Percentiles rank a stretch among this genome's conserved stretches.
These are phyloP conservation scores for Coprinellus micaceus DNA, from an alignment of 768 basidiomycete genomes.

Conservation along the genomic window DNA sequence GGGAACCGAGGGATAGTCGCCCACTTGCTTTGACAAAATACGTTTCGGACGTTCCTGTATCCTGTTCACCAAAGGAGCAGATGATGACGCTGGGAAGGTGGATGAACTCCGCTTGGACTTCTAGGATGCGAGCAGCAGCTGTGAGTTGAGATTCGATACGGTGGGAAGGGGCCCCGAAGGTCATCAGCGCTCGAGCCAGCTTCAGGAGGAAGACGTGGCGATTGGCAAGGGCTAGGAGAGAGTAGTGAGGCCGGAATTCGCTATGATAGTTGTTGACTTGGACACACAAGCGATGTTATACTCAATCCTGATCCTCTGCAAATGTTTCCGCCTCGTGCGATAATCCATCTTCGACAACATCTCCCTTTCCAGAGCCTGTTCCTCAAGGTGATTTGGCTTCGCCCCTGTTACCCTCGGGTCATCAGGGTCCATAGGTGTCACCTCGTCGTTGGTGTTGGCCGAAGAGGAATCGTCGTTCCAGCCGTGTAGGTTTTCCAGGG, in stretches of 20 bases:
- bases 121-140: constrained; percentile 84
- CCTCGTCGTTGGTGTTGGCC: background rate
- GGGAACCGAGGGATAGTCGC: constrained; percentile 74
- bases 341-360: constrained; percentile 64
- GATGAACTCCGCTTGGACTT: constrained; percentile 89
- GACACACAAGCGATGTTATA: constrained; percentile 68
- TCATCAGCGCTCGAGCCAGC: constrained; percentile 84
- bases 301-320: constrained; percentile 62
- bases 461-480: background rate
- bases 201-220: constrained; percentile 85
- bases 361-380: constrained; percentile 48
- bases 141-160: constrained; percentile 90
- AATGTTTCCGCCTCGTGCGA: constrained; percentile 60
- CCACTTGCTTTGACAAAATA: constrained; percentile 82
- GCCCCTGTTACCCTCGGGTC: constrained; percentile 4
- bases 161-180: constrained; percentile 89
- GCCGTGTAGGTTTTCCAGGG: background rate
- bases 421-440: constrained; percentile 1
- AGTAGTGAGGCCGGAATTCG: background rate
- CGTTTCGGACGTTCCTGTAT: constrained; percentile 86
- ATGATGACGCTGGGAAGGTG: constrained; percentile 81
- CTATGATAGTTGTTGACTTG: too few relatives aligned
- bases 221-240: constrained; percentile 58
- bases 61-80: constrained; percentile 84
- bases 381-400: constrained; percentile 6